These are phyloP conservation scores for Domatiomyces globalis DNA, from an alignment of 2,329 filamentous ascomycete genomes.

Conservation along the genomic window DNA sequence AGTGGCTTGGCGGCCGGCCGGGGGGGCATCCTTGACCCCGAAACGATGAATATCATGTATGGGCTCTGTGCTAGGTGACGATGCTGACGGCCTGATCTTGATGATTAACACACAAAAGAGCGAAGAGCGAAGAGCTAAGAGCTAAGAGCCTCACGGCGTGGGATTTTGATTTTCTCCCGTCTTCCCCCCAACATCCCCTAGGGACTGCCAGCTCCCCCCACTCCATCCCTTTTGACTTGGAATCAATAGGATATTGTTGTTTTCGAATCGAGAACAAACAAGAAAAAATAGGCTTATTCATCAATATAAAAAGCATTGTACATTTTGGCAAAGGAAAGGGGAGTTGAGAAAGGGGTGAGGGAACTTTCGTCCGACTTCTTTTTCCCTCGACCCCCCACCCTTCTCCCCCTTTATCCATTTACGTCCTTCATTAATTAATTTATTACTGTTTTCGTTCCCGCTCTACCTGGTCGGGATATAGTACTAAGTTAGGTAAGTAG, in stretches of 20 bases:
- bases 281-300: not conserved
- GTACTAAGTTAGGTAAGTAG: too few species aligned
- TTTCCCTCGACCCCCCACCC: too few species aligned
- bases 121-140: not conserved
- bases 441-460: too few species aligned
- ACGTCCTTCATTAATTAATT: too few species aligned
- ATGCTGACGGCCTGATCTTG: not conserved
- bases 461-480: too few species aligned
- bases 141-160: not conserved
- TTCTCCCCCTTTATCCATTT: too few species aligned
- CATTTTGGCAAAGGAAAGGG: not conserved
- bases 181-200: not conserved
- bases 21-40: slow-evolving; percentile 12
- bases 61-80: not conserved
- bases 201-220: too few species aligned
- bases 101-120: not conserved
- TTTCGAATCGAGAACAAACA: not conserved
- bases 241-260: not conserved
- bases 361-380: not conserved
- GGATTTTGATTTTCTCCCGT: not conserved
- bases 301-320: not conserved
- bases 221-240: not conserved
- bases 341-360: too few species aligned
- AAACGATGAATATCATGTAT: not conserved
- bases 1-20: slow-evolving; percentile 9